Conservation (phyloP, 805 yeast species). For the Nakazawaea molendinolei region DNA sequence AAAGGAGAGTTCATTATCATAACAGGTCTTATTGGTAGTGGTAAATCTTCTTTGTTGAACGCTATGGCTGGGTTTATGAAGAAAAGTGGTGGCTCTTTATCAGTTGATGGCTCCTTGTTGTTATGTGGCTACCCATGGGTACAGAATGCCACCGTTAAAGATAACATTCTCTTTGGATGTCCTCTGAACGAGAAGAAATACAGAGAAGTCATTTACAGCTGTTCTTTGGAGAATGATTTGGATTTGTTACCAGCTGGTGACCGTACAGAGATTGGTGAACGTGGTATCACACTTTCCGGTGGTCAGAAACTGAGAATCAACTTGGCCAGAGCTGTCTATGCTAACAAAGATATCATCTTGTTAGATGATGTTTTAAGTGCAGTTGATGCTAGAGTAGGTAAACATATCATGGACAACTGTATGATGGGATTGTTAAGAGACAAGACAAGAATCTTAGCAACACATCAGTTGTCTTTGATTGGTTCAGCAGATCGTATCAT, state of each 20-base stretch:
- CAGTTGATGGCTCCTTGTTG: conserved; percentile 45
- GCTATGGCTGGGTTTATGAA: conserved; percentile 73
- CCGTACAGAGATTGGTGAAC: conserved; percentile 73
- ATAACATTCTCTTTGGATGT: conserved; percentile 65
- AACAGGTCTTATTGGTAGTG: conserved; percentile 75
- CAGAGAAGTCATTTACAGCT: conserved; percentile 48
- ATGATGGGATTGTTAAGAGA: conserved; percentile 42
- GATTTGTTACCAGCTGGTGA: conserved; percentile 69
- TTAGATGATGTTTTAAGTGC: conserved; percentile 77
- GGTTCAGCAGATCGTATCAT: conserved; percentile 58
- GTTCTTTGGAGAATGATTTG: conserved; percentile 63
- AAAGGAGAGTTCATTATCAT: conserved; percentile 64
- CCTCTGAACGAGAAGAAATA: conserved; percentile 47
- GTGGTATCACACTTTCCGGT: conserved; percentile 82
- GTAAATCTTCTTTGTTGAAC: conserved; percentile 66
- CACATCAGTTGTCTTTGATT: conserved; percentile 66
- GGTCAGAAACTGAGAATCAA: conserved; percentile 83
- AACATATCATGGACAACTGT: conserved; percentile 60
- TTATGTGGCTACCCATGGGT: conserved; percentile 73
- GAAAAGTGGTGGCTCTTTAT: conserved; percentile 42
- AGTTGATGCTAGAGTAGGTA: conserved; percentile 77
- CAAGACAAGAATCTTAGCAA: conserved; percentile 62
- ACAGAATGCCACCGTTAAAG: conserved; percentile 71
- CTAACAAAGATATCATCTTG: conserved; percentile 56
- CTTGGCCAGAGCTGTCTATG: conserved; percentile 73